Evolutionary conservation across 768 basidiomycete species (phyloP), one percentile per base, ranked within the genome.

Genomic region (Termitomyces sp.): DNA sequence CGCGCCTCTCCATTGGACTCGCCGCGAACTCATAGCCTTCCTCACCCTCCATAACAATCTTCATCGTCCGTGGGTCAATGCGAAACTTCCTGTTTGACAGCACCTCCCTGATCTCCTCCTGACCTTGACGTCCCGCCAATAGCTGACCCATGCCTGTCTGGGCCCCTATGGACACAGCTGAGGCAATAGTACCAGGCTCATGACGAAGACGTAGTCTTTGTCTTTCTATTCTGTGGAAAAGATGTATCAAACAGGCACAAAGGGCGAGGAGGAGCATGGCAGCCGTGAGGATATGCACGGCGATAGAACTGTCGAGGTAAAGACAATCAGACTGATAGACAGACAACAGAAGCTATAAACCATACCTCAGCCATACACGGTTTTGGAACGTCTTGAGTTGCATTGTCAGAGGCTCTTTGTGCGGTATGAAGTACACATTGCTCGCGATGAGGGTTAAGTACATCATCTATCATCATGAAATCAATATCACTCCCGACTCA

Each of bases 1-100:
- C 65, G 25, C 70, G 56, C 49, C 66, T 60, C n/a, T 70, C 65
- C 58, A 52, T 64, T 5, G 75, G 75, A 55, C 71, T 73, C 19
- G 63, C 59, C 14, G 75, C 76, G 37, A 57, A 56, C 52, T 76
- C 76, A 60, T 80, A 81, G 3, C 79, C 79, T 0, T 70, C 68
- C 62, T 82, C 80, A 17, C 78, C 79, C 53, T 79, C 75, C 76
- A 81, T 81, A 40, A 83, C 63, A 54, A 83, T 80, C 63, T 77
- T 77, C 72, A 76, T 78, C 21, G 76, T 75, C 19, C 56, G 55
- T 1, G 76, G 75, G 59, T 82, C 77, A 48, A 82, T 79, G 42
- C 80, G 70, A 70, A 83, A 83, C 54, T 72, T 76, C 65, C 70
- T 77, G 53, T 77, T 70, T 45, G 64, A 62, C 34, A 83, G 67